Evolutionary conservation across 2,329 filamentous ascomycete species (phyloP).

Genomic region (Paecilomyces variotii): DNA sequence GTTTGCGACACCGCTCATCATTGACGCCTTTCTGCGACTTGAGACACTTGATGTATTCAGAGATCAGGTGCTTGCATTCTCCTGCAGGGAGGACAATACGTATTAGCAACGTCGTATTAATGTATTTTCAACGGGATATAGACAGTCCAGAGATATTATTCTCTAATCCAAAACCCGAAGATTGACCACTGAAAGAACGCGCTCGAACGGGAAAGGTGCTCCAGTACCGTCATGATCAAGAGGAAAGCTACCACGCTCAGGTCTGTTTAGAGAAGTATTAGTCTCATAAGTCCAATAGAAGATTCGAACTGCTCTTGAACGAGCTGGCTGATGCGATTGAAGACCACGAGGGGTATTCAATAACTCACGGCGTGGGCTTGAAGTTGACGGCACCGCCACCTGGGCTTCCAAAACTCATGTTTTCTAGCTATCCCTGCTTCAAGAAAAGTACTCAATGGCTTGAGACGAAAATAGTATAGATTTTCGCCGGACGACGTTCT

Average conservation of each 20-base stretch:
- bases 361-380: conserved; percentile 62
- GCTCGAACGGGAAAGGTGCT: not conserved
- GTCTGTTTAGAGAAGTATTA: conserved; percentile 42
- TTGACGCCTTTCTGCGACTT: conserved; percentile 78
- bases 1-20: conserved; percentile 70
- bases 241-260: conserved; percentile 90
- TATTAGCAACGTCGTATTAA: not conserved
- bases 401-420: conserved; percentile 59
- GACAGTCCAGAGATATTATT: not conserved
- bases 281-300: not conserved
- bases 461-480: not conserved
- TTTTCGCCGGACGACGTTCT: not conserved
- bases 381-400: conserved; percentile 56
- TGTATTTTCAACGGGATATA: not conserved
- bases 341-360: not conserved
- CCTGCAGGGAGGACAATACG: conserved; percentile 41
- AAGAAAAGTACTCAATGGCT: not conserved
- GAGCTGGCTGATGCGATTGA: not conserved
- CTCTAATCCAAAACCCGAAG: not conserved
- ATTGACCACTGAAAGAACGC: not conserved
- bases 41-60: conserved; percentile 76
- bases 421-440: not conserved
- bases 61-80: conserved; percentile 89
- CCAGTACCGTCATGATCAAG: conserved; percentile 81
- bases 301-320: not conserved